These are phyloP conservation scores for Entomortierella lignicola DNA, from an alignment of 192 early-diverging fungal genomes.

Conservation along the genomic window DNA sequence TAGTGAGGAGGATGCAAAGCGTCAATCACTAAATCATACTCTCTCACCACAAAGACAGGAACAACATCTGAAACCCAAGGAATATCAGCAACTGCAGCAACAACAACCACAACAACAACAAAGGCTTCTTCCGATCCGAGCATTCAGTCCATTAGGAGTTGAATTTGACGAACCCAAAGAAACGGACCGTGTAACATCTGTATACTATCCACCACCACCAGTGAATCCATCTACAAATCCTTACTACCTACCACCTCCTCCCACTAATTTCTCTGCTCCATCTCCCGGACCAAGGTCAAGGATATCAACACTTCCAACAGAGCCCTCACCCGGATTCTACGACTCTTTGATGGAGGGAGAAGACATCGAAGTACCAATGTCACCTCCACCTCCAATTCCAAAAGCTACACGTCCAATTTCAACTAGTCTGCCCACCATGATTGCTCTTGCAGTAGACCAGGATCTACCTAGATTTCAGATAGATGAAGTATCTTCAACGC, in stretches of 20 bases:
- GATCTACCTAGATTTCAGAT: background rate
- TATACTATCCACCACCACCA: conserved; percentile 12
- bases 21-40: background rate
- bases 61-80: background rate
- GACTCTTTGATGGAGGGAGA: background rate
- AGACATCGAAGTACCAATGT: background rate
- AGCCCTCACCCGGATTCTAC: background rate
- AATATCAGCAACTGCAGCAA: too few species aligned
- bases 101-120: conserved; percentile 3
- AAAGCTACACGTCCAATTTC: conserved; percentile 1
- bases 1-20: background rate
- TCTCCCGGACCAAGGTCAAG: background rate
- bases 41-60: background rate
- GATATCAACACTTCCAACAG: background rate
- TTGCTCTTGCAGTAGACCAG: background rate
- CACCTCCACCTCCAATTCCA: conserved; percentile 8
- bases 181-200: background rate
- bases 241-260: conserved; percentile 21
- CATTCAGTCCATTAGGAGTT: conserved; percentile 11
- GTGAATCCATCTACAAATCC: background rate
- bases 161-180: background rate
- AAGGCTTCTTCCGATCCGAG: background rate
- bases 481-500: background rate
- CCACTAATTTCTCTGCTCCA: background rate
- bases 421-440: background rate